Conservation (phyloP, 345 rosid genomes). For the Gynandropsis gynandra region DNA sequence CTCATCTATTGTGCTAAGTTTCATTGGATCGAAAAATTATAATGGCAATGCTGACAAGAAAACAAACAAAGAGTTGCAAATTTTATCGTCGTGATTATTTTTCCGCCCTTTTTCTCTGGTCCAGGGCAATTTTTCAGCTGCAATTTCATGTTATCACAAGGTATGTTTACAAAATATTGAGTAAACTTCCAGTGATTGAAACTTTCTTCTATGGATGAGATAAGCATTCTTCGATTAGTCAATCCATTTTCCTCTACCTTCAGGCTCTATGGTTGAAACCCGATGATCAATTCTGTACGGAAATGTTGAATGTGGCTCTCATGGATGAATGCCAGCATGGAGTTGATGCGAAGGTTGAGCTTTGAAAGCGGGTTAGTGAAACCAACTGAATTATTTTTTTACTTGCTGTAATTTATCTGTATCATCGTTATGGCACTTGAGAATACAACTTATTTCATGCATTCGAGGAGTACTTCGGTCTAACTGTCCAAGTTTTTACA, state of each 20-base stretch:
- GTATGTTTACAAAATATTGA: slow-evolving; percentile 29
- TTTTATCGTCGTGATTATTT: neutral
- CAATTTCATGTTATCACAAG: slow-evolving; percentile 81
- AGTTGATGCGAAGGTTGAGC: slow-evolving; percentile 46
- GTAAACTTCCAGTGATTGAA: neutral
- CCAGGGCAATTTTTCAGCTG: slow-evolving; percentile 78
- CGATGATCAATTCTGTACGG: slow-evolving; percentile 77
- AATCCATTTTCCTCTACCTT: neutral
- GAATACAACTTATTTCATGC: slow-evolving; percentile 19
- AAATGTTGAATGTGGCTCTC: slow-evolving; percentile 79
- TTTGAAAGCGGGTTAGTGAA: slow-evolving; percentile 24
- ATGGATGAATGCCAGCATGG: slow-evolving; percentile 59
- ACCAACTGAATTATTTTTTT: slow-evolving; percentile 8
- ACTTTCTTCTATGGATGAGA: neutral
- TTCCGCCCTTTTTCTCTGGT: slow-evolving; percentile 11
- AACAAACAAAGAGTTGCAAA: neutral
- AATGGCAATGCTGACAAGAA: neutral
- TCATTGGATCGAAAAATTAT: neutral
- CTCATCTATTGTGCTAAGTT: neutral
- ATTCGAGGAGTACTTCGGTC: slow-evolving; percentile 9
- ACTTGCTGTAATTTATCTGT: slow-evolving; percentile 20
- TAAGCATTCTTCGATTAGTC: neutral
- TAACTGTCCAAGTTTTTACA: slow-evolving; percentile 2
- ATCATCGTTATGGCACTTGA: slow-evolving; percentile 10
- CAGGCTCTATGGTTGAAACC: slow-evolving; percentile 85